Evolutionary conservation across 257 asterid genomes (phyloP).

Genomic region (Fraxinus anomala): DNA sequence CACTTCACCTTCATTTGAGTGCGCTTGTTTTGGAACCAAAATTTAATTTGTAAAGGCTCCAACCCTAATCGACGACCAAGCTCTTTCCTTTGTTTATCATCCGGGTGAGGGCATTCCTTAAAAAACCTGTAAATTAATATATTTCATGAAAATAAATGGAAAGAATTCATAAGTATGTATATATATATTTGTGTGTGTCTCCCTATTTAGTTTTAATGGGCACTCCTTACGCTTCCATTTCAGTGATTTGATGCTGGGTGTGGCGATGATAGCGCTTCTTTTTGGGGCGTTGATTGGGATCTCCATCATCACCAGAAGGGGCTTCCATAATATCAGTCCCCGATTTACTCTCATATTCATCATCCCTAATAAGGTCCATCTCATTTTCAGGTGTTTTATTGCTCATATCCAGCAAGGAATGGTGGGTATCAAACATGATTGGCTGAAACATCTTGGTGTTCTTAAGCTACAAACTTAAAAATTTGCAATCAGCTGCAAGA

Average conservation of each 20-base stretch:
- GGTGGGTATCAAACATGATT: conserved; percentile 65
- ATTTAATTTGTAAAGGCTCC: conserved; percentile 88
- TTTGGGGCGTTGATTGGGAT: conserved; percentile 68
- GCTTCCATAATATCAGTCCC: conserved; percentile 67
- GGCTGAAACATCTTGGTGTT: conserved; percentile 61
- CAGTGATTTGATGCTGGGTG: conserved; percentile 67
- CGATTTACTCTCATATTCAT: conserved; percentile 66
- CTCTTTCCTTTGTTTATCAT: conserved; percentile 92
- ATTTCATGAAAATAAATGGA: not conserved
- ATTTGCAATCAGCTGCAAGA: conserved; percentile 11
- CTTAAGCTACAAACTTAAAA: not conserved
- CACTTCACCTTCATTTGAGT: conserved; percentile 74
- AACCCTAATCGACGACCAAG: conserved; percentile 69
- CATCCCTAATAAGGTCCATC: conserved; percentile 54
- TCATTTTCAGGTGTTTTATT: conserved; percentile 58
- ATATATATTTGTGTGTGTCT: too few species aligned
- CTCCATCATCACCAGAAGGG: conserved; percentile 67
- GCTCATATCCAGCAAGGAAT: conserved; percentile 57
- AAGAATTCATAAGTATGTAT: not conserved
- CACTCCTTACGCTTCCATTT: conserved; percentile 76
- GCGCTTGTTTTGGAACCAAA: conserved; percentile 97
- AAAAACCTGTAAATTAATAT: conserved; percentile 44
- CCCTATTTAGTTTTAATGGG: not conserved
- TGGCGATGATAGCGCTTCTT: conserved; percentile 82
- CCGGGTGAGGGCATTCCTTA: conserved; percentile 94